Percentiles rank a stretch among this genome's conserved stretches.
Conservation (phyloP, 2,329 filamentous ascomycete genomes). For the Cercospora sojina region DNA sequence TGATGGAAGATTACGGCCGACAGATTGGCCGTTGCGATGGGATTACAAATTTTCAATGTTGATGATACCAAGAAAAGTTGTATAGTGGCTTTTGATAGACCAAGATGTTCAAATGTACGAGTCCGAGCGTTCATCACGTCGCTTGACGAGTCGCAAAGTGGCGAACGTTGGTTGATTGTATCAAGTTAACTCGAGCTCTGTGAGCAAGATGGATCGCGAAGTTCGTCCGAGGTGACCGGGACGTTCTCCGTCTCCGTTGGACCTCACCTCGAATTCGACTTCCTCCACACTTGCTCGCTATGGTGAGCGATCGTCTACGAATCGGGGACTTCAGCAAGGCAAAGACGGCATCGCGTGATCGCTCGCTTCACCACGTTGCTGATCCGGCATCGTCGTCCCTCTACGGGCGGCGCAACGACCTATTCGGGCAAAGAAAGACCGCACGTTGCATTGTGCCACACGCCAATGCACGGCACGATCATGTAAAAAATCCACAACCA, state of each 20-base stretch:
- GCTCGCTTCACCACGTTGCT: background rate
- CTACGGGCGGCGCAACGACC: background rate
- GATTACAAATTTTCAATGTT: background rate
- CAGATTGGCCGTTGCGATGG: background rate
- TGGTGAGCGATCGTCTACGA: background rate
- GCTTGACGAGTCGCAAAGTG: background rate
- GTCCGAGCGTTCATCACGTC: background rate
- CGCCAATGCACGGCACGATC: conserved; percentile 1
- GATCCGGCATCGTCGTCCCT: background rate
- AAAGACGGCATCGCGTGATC: background rate
- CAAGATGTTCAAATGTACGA: background rate
- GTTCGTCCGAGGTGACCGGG: background rate
- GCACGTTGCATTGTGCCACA: background rate
- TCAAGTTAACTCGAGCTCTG: background rate
- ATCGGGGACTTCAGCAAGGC: background rate
- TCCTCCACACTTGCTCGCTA: background rate
- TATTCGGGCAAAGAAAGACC: background rate
- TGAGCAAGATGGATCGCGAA: background rate
- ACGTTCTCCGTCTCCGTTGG: background rate
- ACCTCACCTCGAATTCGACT: background rate
- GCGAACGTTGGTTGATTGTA: background rate
- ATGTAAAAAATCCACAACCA: background rate
- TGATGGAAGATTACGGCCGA: background rate
- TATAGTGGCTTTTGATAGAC: background rate
- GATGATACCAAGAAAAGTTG: background rate